These are phyloP conservation scores for Aspergillus udagawae DNA, from an alignment of 2,329 filamentous ascomycete genomes.

Conservation along the genomic window DNA sequence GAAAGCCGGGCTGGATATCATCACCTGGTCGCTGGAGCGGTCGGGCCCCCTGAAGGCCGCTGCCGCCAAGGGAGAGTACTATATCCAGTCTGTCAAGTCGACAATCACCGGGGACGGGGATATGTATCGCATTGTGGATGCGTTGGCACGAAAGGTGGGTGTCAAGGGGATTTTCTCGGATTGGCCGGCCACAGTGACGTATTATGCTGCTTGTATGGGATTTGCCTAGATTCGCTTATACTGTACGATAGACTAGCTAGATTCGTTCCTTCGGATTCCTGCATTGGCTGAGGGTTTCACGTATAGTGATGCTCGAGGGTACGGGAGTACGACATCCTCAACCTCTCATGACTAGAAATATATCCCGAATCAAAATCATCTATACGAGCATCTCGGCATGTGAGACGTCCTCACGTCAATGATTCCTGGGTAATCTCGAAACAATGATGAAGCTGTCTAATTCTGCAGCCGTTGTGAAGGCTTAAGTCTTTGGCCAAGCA, in stretches of 20 bases:
- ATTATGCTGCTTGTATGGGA: conserved; percentile 17
- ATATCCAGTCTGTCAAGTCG: conserved; percentile 9
- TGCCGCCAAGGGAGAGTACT: conserved; percentile 11
- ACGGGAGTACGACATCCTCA: no score
- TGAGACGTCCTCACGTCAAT: no score
- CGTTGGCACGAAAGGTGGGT: conserved; percentile 16
- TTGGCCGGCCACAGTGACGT: conserved; percentile 18
- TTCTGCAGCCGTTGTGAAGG: no score
- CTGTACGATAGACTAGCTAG: no score
- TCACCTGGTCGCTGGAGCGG: conserved; percentile 19
- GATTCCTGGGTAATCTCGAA: no score
- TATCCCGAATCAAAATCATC: no score
- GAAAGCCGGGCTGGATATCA: conserved; percentile 12
- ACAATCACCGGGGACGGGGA: conserved; percentile 14
- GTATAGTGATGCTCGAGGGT: no score
- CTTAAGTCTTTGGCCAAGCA: not conserved
- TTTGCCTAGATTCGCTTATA: conserved; percentile 1
- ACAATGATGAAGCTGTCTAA: no score
- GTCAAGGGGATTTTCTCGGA: conserved; percentile 17
- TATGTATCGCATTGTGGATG: conserved; percentile 19
- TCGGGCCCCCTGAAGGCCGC: conserved; percentile 14
- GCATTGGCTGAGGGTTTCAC: no score
- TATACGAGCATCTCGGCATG: no score
- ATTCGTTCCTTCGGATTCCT: not conserved
- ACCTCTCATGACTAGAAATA: no score